Evolutionary conservation across 2,329 filamentous ascomycete species (phyloP).

Genomic region (Talaromyces sp.): DNA sequence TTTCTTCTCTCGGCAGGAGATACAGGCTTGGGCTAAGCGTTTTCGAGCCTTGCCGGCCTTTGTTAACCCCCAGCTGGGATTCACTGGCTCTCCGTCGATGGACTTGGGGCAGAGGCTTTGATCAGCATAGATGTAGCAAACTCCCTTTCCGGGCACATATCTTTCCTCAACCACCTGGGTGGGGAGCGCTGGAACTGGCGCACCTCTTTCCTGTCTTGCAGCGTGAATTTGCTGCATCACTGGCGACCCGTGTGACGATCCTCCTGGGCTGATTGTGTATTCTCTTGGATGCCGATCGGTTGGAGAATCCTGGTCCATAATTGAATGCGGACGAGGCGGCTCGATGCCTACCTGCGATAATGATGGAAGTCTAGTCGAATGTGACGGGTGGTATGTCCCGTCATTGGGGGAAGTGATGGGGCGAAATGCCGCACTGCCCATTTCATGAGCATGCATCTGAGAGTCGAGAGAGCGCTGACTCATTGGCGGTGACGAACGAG

Average conservation of each 20-base stretch:
- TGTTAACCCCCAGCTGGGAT: constrained; percentile 88
- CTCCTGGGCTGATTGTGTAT: constrained; percentile 4
- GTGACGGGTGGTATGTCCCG: background rate
- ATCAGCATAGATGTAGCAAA: constrained; percentile 84
- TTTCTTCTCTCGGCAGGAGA: constrained; percentile 93
- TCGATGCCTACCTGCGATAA: constrained; percentile 26
- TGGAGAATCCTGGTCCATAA: background rate
- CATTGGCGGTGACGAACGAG: constrained; percentile 5
- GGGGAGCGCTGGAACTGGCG: constrained; percentile 17
- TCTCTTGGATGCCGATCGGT: constrained; percentile 1
- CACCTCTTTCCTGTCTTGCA: constrained; percentile 11
- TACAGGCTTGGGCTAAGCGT: constrained; percentile 82
- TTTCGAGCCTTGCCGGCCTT: constrained; percentile 93
- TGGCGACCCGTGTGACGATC: background rate
- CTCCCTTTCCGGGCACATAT: constrained; percentile 65
- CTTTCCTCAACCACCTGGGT: constrained; percentile 37
- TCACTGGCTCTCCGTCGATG: constrained; percentile 81
- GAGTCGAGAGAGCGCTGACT: constrained; percentile 2
- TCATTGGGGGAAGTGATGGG: background rate
- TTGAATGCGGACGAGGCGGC: background rate
- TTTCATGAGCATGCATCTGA: background rate
- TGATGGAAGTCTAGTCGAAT: constrained; percentile 20
- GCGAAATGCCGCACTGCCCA: background rate
- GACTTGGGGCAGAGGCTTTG: constrained; percentile 75
- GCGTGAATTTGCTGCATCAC: background rate